Conservation (phyloP, 192 early-diverging fungal species). For the Paraglomus occultum region DNA sequence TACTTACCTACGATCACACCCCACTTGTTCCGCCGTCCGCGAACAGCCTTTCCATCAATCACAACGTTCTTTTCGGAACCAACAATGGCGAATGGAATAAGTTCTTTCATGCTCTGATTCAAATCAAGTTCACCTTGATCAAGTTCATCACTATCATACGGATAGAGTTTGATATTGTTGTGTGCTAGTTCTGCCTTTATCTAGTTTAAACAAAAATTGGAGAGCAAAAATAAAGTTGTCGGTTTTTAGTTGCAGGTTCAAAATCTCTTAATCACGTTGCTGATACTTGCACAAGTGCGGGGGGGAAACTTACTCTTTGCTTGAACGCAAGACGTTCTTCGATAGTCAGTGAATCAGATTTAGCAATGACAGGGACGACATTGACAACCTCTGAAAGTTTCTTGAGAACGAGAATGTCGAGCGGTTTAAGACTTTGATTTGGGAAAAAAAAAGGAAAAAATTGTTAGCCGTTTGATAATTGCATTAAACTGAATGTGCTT, state of each 20-base stretch:
- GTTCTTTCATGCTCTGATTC: conserved; percentile 72
- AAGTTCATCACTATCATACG: conserved; percentile 85
- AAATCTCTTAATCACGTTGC: neutral
- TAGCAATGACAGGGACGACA: conserved; percentile 89
- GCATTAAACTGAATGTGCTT: neutral
- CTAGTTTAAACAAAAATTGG: conserved; percentile 27
- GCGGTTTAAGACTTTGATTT: conserved; percentile 68
- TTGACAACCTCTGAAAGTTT: conserved; percentile 82
- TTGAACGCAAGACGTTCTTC: conserved; percentile 84
- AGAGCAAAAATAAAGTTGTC: neutral
- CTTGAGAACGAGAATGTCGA: conserved; percentile 84
- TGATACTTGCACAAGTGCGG: no score
- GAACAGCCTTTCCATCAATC: conserved; percentile 83
- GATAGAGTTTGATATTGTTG: conserved; percentile 91
- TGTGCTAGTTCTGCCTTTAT: conserved; percentile 89
- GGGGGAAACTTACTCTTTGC: conserved; percentile 52
- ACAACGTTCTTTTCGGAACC: conserved; percentile 87
- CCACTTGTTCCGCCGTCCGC: conserved; percentile 86
- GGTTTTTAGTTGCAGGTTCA: neutral
- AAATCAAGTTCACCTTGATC: conserved; percentile 72
- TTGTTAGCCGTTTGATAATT: neutral
- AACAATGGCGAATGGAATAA: conserved; percentile 93
- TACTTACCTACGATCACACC: conserved; percentile 78
- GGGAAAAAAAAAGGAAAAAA: conserved; percentile 18
- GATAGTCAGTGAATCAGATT: conserved; percentile 82